phyloP scores from a whole-genome alignment of 2,329 filamentous ascomycete genomes.

The Curvularia lunata region DNA sequence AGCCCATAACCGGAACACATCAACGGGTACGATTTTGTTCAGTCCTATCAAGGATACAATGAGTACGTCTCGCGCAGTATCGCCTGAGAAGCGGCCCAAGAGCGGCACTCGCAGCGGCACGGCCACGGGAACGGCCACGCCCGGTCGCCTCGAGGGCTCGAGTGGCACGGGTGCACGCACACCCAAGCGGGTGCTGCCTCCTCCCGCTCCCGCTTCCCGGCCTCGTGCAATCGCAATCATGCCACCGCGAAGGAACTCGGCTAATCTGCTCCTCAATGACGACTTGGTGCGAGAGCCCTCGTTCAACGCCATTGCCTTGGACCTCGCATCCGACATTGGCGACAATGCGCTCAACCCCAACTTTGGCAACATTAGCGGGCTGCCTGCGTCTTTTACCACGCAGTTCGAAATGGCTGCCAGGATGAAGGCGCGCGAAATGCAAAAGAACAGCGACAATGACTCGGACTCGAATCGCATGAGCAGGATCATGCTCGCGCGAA shows the following conservation, averaged over 20 bases:
- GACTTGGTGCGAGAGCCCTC: slow-evolving; percentile 61
- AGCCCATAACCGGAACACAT: slow-evolving; percentile 75
- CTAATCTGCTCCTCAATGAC: slow-evolving; percentile 61
- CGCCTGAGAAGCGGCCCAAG: slow-evolving; percentile 39
- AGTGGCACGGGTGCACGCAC: slow-evolving; percentile 47
- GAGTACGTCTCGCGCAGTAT: slow-evolving; percentile 43
- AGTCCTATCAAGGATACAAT: slow-evolving; percentile 64
- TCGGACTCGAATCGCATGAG: slow-evolving; percentile 57
- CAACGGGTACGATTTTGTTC: slow-evolving; percentile 83
- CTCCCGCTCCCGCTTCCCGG: slow-evolving; percentile 38
- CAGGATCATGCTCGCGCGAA: slow-evolving; percentile 81
- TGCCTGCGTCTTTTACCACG: slow-evolving; percentile 80
- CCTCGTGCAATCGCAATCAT: slow-evolving; percentile 42
- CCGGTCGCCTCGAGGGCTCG: slow-evolving; percentile 36
- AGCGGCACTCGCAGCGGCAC: slow-evolving; percentile 42
- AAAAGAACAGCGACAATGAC: slow-evolving; percentile 34
- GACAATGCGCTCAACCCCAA: slow-evolving; percentile 65
- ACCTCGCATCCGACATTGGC: slow-evolving; percentile 75
- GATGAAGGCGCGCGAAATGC: slow-evolving; percentile 30
- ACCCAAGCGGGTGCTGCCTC: slow-evolving; percentile 48
- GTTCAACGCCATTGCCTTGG: slow-evolving; percentile 66
- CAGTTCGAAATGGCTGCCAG: slow-evolving; percentile 57
- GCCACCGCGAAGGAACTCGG: slow-evolving; percentile 60
- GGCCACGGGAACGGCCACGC: slow-evolving; percentile 41
- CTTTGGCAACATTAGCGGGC: slow-evolving; percentile 66